phyloP scores from a whole-genome alignment of 2,329 filamentous ascomycete genomes.

The Fusarium sp. region DNA sequence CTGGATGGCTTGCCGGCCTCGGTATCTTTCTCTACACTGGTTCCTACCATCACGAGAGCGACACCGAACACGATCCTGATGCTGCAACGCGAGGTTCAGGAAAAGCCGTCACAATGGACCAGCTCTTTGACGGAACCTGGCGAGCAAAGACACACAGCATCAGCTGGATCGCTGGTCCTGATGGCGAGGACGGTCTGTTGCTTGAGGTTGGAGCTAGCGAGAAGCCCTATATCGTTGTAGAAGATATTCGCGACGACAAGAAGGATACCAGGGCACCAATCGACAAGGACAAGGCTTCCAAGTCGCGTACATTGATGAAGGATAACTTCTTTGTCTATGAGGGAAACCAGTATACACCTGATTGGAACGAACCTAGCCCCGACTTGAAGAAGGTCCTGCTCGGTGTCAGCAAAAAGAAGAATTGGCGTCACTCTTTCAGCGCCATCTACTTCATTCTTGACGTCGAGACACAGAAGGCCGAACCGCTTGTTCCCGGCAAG shows the following conservation, averaged over 20 bases:
- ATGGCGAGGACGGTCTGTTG: conserved; percentile 85
- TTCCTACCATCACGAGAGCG: conserved; percentile 73
- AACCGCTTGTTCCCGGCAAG: conserved; percentile 81
- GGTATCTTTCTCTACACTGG: conserved; percentile 75
- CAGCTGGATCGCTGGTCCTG: conserved; percentile 80
- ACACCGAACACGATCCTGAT: conserved; percentile 75
- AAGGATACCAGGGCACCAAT: conserved; percentile 51
- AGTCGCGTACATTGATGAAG: conserved; percentile 82
- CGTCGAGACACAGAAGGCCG: conserved; percentile 80
- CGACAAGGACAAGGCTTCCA: conserved; percentile 53
- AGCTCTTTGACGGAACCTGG: conserved; percentile 77
- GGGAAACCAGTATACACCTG: conserved; percentile 67
- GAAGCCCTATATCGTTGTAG: conserved; percentile 84
- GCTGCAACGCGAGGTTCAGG: conserved; percentile 74
- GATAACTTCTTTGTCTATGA: conserved; percentile 71
- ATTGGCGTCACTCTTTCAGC: conserved; percentile 92
- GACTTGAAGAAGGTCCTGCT: conserved; percentile 89
- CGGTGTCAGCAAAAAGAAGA: conserved; percentile 77
- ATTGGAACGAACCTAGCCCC: conserved; percentile 79
- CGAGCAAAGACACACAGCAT: conserved; percentile 73
- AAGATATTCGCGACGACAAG: conserved; percentile 77
- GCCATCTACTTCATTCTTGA: conserved; percentile 93
- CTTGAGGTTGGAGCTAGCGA: conserved; percentile 76
- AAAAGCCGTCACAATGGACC: conserved; percentile 79
- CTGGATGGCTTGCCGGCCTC: conserved; percentile 77